Percentiles rank a stretch among this genome's conserved stretches.
Evolutionary conservation across 1,139 yeast species (phyloP).

Genomic region (Tardiomyces blankii): DNA sequence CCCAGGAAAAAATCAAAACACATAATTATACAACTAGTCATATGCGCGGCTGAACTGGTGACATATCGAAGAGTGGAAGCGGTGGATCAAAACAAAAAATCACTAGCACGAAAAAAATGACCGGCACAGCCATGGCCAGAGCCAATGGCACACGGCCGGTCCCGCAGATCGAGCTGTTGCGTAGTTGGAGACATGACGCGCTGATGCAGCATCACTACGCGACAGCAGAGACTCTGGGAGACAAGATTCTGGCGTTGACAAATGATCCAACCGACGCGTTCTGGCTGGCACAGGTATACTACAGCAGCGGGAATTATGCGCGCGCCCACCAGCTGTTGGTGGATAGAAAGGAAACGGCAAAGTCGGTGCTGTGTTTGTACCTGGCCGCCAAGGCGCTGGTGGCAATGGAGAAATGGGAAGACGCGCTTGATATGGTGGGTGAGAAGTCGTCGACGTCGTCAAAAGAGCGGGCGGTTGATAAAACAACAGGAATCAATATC

Average conservation of each 20-base stretch:
- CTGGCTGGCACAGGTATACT: constrained; percentile 91
- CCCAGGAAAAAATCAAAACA: no score
- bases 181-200: constrained; percentile 94
- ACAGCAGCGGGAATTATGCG: constrained; percentile 59
- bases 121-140: no score
- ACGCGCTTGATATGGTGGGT: constrained; percentile 79
- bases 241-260: constrained; percentile 71
- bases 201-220: constrained; percentile 82
- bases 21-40: no score
- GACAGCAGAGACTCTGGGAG: constrained; percentile 89
- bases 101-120: no score
- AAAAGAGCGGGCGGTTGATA: constrained; percentile 16
- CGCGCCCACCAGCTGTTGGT: constrained; percentile 61
- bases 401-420: constrained; percentile 65
- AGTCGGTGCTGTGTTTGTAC: constrained; percentile 67
- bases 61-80: no score
- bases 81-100: no score
- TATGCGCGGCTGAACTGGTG: no score
- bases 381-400: constrained; percentile 63
- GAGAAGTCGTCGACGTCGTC: constrained; percentile 28
- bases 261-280: constrained; percentile 89
- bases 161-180: constrained; percentile 71
- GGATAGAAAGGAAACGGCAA: constrained; percentile 27
- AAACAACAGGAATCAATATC: constrained; percentile 71
- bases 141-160: background rate